phyloP scores from a whole-genome alignment of 441 rosid genomes.

The Croton laevigatus region DNA sequence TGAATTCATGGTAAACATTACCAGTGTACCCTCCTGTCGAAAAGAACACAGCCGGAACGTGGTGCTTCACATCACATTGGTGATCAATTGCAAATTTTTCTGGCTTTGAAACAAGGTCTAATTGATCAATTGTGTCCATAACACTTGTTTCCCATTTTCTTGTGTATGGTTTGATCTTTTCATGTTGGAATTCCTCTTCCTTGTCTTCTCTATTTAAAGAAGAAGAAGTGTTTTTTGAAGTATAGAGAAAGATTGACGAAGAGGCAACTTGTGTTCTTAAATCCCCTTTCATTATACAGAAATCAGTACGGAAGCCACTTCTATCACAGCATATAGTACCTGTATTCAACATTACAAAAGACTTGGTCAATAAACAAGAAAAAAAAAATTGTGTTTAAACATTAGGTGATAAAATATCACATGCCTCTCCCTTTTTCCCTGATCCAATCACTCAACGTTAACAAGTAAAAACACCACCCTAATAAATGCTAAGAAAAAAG shows the following conservation, averaged over 20 bases:
- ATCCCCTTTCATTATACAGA: conserved; percentile 88
- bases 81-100: conserved; percentile 23
- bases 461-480: not conserved
- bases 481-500: not conserved
- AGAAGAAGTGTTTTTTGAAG: conserved; percentile 27
- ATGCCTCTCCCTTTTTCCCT: not conserved
- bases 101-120: conserved; percentile 47
- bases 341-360: conserved; percentile 28
- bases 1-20: conserved; percentile 87
- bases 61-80: conserved; percentile 62
- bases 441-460: not conserved
- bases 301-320: conserved; percentile 60
- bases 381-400: not conserved
- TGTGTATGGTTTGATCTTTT: conserved; percentile 85
- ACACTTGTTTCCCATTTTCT: conserved; percentile 87
- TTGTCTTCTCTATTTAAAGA: conserved; percentile 17
- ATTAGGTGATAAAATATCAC: not conserved
- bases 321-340: conserved; percentile 89
- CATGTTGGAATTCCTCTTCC: conserved; percentile 35
- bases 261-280: conserved; percentile 62
- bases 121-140: conserved; percentile 75
- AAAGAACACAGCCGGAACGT: conserved; percentile 79
- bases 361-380: no score
- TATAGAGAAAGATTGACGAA: conserved; percentile 63
- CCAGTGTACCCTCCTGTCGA: conserved; percentile 95